These are phyloP conservation scores for Gossypium laxum DNA, from an alignment of 441 rosid genomes.

Conservation along the genomic window DNA sequence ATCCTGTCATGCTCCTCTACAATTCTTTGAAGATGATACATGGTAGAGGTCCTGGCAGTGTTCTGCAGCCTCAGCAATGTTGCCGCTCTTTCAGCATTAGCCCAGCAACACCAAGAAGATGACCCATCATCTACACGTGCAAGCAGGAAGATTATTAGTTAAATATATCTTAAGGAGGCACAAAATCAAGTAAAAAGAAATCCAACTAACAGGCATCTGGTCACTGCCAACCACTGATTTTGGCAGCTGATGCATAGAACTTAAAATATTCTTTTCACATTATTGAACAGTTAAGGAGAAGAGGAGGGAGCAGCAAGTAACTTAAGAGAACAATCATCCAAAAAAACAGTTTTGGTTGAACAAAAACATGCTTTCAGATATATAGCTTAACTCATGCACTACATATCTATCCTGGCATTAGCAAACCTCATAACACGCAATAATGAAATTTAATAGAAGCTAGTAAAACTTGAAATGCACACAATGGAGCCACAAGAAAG, in stretches of 20 bases:
- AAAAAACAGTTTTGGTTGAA: neutral
- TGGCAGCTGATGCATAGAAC: neutral
- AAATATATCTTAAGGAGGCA: neutral
- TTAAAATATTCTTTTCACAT: neutral
- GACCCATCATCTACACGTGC: constrained; percentile 67
- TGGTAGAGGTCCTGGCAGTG: constrained; percentile 23
- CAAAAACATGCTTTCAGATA: neutral
- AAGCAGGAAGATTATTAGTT: constrained; percentile 13
- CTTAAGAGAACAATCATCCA: neutral
- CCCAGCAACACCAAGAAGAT: constrained; percentile 72
- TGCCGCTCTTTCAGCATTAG: constrained; percentile 54
- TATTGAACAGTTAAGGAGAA: neutral
- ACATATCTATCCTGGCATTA: neutral
- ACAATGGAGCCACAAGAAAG: neutral
- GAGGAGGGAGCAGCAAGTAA: neutral
- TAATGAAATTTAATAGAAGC: neutral
- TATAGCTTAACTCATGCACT: neutral
- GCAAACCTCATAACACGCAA: neutral
- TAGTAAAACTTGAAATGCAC: neutral
- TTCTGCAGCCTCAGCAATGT: constrained; percentile 51
- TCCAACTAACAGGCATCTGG: neutral
- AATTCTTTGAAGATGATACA: constrained; percentile 47
- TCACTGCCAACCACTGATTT: neutral
- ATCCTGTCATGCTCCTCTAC: constrained; percentile 46
- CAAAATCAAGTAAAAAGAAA: neutral